These are phyloP conservation scores for Colletotrichum karsti DNA, from an alignment of 2,329 filamentous ascomycete species.

Conservation along the genomic window DNA sequence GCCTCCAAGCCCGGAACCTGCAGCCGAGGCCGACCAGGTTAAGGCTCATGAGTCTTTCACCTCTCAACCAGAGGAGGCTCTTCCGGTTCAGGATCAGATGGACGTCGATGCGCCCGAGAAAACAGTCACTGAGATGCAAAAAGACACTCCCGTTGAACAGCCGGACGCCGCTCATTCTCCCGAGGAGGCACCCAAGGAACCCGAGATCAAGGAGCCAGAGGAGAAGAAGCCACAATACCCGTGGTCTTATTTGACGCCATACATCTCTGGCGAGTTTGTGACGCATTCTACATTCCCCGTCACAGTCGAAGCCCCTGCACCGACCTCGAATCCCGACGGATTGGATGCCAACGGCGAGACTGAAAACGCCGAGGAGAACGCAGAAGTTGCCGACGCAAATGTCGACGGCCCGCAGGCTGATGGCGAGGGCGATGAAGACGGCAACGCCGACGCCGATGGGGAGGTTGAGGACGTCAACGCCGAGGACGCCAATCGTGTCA, in stretches of 20 bases:
- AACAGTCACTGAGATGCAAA: background rate
- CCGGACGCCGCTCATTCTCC: background rate
- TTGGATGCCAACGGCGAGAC: slow-evolving; percentile 9
- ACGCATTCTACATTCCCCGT: slow-evolving; percentile 40
- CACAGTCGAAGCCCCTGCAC: slow-evolving; percentile 34
- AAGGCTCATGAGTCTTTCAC: background rate
- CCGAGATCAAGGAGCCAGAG: slow-evolving; percentile 15
- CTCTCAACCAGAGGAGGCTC: background rate
- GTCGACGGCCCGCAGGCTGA: slow-evolving; percentile 31
- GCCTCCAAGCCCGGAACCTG: background rate
- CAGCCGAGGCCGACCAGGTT: background rate
- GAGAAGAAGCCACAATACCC: slow-evolving; percentile 31
- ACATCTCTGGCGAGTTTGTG: slow-evolving; percentile 47
- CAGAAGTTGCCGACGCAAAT: background rate
- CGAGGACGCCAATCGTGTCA: slow-evolving; percentile 34
- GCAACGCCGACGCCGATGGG: slow-evolving; percentile 35
- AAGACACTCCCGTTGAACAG: background rate
- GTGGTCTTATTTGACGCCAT: slow-evolving; percentile 50
- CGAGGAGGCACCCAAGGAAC: background rate
- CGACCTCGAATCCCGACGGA: slow-evolving; percentile 10
- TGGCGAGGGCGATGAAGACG: slow-evolving; percentile 34
- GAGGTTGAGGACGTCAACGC: slow-evolving; percentile 32
- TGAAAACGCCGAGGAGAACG: slow-evolving; percentile 21
- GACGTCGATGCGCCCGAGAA: slow-evolving; percentile 9
- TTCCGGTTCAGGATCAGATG: slow-evolving; percentile 9